phyloP scores from a whole-genome alignment of 805 yeast genomes.

The Pichia insulana region DNA sequence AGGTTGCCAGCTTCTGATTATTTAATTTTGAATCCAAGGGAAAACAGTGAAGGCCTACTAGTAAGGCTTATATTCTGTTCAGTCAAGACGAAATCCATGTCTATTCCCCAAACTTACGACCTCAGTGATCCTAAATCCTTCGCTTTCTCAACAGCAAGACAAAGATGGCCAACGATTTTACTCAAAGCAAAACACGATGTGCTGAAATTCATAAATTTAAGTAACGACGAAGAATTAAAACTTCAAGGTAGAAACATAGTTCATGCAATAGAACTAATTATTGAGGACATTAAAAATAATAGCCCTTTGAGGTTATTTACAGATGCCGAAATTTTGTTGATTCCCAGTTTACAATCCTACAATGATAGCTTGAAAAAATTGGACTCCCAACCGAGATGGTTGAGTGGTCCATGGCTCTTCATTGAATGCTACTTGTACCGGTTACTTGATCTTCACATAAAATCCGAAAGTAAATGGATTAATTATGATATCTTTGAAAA shows the following conservation, averaged over 20 bases:
- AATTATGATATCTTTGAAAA: constrained; percentile 65
- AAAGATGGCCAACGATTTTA: constrained; percentile 84
- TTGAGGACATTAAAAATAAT: constrained; percentile 37
- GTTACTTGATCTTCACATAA: constrained; percentile 39
- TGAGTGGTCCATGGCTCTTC: constrained; percentile 82
- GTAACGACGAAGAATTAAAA: constrained; percentile 15
- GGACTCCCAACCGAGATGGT: constrained; percentile 49
- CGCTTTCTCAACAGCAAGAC: constrained; percentile 68
- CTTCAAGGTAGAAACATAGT: constrained; percentile 43
- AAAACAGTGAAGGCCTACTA: too few relatives aligned
- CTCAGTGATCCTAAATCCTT: constrained; percentile 71
- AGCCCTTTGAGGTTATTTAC: constrained; percentile 35
- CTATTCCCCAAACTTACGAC: constrained; percentile 42
- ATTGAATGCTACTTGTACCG: constrained; percentile 83
- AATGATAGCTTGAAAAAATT: constrained; percentile 42
- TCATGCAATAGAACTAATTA: constrained; percentile 33
- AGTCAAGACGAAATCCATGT: background rate
- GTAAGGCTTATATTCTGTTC: background rate
- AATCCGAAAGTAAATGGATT: constrained; percentile 35
- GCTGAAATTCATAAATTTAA: constrained; percentile 3
- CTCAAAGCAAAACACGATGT: constrained; percentile 61
- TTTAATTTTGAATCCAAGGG: too few relatives aligned
- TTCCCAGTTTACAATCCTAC: constrained; percentile 44
- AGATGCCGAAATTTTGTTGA: constrained; percentile 14
- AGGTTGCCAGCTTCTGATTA: too few relatives aligned